A percentile compares a stretch with the other conserved stretches of the same genome.
Evolutionary conservation across 2,329 filamentous ascomycete genomes (phyloP).

Genomic region (Pseudonectria buxi): DNA sequence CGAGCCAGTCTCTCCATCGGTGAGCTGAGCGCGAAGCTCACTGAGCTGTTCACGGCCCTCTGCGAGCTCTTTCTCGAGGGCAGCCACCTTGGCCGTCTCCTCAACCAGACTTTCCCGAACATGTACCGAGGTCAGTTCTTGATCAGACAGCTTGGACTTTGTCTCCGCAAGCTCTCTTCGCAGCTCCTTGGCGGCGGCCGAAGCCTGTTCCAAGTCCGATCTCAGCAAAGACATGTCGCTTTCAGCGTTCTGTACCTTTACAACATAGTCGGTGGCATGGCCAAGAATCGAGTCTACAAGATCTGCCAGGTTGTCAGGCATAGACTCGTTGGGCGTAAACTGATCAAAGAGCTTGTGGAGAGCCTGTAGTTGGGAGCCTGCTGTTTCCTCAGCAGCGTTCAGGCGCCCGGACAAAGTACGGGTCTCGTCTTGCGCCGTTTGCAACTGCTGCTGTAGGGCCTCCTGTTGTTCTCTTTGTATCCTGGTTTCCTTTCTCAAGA

Average conservation of each 20-base stretch:
- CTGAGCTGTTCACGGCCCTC: conserved; percentile 65
- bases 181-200: conserved; percentile 47
- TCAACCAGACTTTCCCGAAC: conserved; percentile 48
- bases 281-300: conserved; percentile 55
- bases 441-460: conserved; percentile 50
- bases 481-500: conserved; percentile 53
- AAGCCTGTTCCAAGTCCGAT: conserved; percentile 56
- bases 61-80: conserved; percentile 50
- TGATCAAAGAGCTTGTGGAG: conserved; percentile 55
- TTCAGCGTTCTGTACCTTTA: conserved; percentile 54
- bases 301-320: conserved; percentile 50
- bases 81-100: conserved; percentile 47
- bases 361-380: conserved; percentile 44
- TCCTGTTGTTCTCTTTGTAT: conserved; percentile 55
- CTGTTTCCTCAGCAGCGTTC: conserved; percentile 43
- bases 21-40: conserved; percentile 62
- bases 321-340: conserved; percentile 44
- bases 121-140: conserved; percentile 45
- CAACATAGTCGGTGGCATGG: conserved; percentile 50
- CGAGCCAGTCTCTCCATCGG: conserved; percentile 77
- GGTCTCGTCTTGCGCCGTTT: conserved; percentile 47
- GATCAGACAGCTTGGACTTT: conserved; percentile 44
- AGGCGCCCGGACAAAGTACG: conserved; percentile 45
- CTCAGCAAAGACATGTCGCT: conserved; percentile 53
- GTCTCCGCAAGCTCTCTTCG: conserved; percentile 50